Base-by-base conservation (phyloP, 202 grass and related monocot genomes). In the Bolboschoenoplectus hybrid region DNA sequence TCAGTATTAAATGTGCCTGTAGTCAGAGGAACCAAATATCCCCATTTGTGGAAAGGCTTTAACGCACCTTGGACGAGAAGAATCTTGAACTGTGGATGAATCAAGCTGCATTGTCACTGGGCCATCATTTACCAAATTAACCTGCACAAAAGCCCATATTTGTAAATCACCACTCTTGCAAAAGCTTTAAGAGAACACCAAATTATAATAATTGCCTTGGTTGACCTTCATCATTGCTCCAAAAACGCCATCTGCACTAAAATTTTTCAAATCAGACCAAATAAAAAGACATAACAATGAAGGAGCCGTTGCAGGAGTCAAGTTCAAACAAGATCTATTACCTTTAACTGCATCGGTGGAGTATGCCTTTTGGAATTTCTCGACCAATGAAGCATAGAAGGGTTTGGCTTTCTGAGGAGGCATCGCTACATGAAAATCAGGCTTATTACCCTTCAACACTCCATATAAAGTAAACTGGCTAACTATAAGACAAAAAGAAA, bases 391-490 rank as follows among this genome's bases (percentile, higher is more conserved):
- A 85, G 87, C 74, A 68, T 98, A 98, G 74, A 96, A 98, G 49
- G 85, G 87, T 85, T 98, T 98, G 84, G 93, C 93, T 91, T 91
- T 88, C 65, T 86, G 87, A 92, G 96, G 91, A 85, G 96, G 82
- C 96, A 98, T 98, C 64, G 93, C 91, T 80, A 95, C 90, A 88
- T 98, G 97, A 86, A 98, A 98, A 94, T 98, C 93, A 83, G 93
- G 93, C 55, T 98, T 96, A 51, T 96, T 98, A 81, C 97, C 97
- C 90, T 98, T 94, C 68, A 98, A 86, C 47, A 94, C 91, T 60
- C 97, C 93, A 82, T 91, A 98, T 70, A 96, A 90, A 44, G 97
- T 98, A 87, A 98, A 98, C 81, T 96, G 93, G 68, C 97, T 98
- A 26, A 98, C 91, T 96, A 85, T 66, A 84, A 67, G 81, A 63